Conservation (phyloP, 495 filamentous ascomycete species). For the Penicillium canescens region DNA sequence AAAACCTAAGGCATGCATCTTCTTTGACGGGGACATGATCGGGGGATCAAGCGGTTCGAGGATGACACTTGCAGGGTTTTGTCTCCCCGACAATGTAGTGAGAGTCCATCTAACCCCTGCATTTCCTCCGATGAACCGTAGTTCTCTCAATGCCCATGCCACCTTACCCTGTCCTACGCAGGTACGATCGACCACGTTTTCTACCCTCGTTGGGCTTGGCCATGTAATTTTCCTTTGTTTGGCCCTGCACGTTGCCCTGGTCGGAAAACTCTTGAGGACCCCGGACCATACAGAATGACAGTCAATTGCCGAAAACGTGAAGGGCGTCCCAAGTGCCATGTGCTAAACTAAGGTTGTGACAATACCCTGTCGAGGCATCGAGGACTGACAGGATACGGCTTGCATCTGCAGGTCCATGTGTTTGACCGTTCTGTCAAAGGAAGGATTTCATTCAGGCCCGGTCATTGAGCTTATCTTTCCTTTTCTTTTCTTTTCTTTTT, state of each 20-base stretch:
- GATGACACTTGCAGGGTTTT: not conserved
- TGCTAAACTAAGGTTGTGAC: not conserved
- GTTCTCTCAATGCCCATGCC: not conserved
- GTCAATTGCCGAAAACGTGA: not conserved
- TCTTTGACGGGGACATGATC: conserved; percentile 2
- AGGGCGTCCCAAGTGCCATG: not conserved
- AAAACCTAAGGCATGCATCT: not conserved
- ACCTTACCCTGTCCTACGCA: conserved; percentile 20
- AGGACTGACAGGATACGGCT: not conserved
- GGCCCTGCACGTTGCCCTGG: not conserved
- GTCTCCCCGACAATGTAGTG: not conserved
- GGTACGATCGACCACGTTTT: conserved; percentile 26
- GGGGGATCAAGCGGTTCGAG: not conserved
- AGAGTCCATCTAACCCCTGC: not conserved
- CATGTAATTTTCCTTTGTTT: conserved; percentile 15
- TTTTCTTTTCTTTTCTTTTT: conserved; percentile 3
- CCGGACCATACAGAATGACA: not conserved
- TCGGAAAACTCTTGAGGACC: not conserved
- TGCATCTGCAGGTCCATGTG: conserved; percentile 2
- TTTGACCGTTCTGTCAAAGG: not conserved
- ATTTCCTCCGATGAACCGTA: not conserved
- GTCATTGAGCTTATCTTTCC: conserved; percentile 7
- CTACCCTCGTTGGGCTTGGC: not conserved
- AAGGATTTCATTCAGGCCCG: not conserved
- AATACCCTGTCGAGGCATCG: not conserved